Evolutionary conservation across 1,284 basidiomycete species (phyloP), one percentile per base, ranked within the genome.

Genomic region (Ceratobasidium papillatum): DNA sequence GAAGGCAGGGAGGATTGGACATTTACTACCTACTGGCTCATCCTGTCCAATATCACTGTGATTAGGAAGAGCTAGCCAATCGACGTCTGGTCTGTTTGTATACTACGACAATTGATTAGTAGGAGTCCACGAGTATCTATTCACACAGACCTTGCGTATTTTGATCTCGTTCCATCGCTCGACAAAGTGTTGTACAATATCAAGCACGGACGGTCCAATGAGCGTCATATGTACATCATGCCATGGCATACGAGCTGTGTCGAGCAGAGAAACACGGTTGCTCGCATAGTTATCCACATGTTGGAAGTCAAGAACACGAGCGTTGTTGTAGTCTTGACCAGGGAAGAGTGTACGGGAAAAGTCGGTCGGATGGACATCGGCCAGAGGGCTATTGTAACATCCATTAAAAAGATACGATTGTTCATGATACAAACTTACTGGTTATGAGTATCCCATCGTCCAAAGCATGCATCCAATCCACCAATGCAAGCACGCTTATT

Each of bases 301-400:
- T 81, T 94, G 86, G 83, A 96, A 95, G 81, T 95, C 94, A 80
- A 90, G 85, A 49, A 92, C 84, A 17, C 93, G 87, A 1, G 92
- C 93, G 77, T 96, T 95, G 82, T 96, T 96, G 82, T 94, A 96
- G 81, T 96, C 95, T 82, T 97, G 95, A 1, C 96, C 96, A 0
- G 96, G 94, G 85, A 96, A 98, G 38, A 98, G 85, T 0, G 94
- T 94, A 66, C 86, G 86, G 45, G 85, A 83, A 80, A 95, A 95
- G 79, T 95, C 86, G 1, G 93, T 93, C 0, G 94, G 94, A 80
- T 98, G 96, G 9, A 90, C 93, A 80, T 98, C 96, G 3, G 95
- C 92, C 45, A 97, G 86, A 0, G 94, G 94, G 80, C 80, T 85
- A 74, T 30, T 36, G 9, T 27, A 27, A 75, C 22, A 56, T 54